Conservation (phyloP, 2,329 filamentous ascomycete species). For the Penicillium sp. region DNA sequence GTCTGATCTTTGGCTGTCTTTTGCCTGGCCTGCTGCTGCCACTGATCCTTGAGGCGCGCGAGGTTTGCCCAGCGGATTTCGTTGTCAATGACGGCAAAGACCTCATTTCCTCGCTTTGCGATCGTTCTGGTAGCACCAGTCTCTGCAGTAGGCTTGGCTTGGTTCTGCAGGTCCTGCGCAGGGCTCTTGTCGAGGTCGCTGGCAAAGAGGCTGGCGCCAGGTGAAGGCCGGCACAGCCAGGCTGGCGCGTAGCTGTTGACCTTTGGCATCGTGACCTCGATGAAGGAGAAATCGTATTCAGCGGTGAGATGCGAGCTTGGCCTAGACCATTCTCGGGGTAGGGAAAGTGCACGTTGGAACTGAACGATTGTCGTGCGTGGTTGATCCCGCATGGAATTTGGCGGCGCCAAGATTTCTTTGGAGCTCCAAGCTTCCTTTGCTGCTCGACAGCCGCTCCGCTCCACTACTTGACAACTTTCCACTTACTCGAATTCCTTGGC, state of each 20-base stretch:
- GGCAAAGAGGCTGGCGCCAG: slow-evolving; percentile 77
- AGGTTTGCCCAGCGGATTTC: slow-evolving; percentile 93
- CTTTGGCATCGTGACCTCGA: slow-evolving; percentile 67
- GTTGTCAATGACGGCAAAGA: slow-evolving; percentile 85
- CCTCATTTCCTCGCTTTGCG: slow-evolving; percentile 78
- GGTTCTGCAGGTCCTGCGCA: slow-evolving; percentile 29
- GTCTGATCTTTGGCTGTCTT: slow-evolving; percentile 32
- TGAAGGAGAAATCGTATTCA: not conserved
- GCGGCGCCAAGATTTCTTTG: slow-evolving; percentile 25
- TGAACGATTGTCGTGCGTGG: slow-evolving; percentile 7
- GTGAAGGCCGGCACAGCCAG: slow-evolving; percentile 79
- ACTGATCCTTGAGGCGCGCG: slow-evolving; percentile 70
- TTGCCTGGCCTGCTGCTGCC: slow-evolving; percentile 44
- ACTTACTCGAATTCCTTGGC: not conserved
- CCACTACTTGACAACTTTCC: not conserved
- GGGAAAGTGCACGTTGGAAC: not conserved
- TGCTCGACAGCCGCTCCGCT: slow-evolving; percentile 15
- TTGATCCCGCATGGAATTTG: slow-evolving; percentile 28
- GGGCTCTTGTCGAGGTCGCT: slow-evolving; percentile 50
- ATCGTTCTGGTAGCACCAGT: slow-evolving; percentile 62
- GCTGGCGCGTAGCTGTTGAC: slow-evolving; percentile 81
- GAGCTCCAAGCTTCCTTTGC: slow-evolving; percentile 29
- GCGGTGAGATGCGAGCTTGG: not conserved
- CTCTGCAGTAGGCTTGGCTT: slow-evolving; percentile 25
- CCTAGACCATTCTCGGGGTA: slow-evolving; percentile 12